Percentiles rank a stretch among this genome's conserved stretches.
phyloP scores from a whole-genome alignment of 768 basidiomycete species.

The Cystobasidium onofrii region DNA sequence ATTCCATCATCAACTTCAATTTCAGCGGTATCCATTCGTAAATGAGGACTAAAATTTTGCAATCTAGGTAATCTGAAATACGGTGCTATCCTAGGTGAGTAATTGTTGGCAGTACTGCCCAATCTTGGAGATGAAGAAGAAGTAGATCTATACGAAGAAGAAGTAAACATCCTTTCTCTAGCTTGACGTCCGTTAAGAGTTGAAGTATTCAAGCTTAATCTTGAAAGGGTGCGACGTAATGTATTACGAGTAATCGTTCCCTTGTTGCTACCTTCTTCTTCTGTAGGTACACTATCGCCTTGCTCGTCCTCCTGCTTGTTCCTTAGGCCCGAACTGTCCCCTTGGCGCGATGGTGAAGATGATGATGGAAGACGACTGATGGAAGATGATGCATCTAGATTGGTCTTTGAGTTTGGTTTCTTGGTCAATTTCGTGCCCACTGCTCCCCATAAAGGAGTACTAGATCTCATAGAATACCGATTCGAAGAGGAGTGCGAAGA shows the following conservation, averaged over 20 bases:
- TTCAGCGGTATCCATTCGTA: neutral
- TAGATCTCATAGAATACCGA: neutral
- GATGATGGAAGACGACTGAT: neutral
- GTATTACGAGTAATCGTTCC: neutral
- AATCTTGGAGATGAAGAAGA: neutral
- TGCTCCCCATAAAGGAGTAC: neutral
- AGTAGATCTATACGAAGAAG: neutral
- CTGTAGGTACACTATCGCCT: too few relatives aligned
- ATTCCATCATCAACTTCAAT: neutral
- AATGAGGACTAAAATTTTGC: neutral
- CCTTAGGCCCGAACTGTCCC: too few relatives aligned
- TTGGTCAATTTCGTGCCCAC: neutral
- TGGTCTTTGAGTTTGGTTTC: neutral
- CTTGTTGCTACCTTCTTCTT: neutral
- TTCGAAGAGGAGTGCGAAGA: too few relatives aligned
- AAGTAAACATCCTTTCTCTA: neutral
- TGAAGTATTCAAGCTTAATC: neutral
- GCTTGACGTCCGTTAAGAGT: neutral
- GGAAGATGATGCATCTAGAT: neutral
- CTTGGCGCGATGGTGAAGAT: neutral
- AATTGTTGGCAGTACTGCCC: neutral
- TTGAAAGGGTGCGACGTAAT: neutral
- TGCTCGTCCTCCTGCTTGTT: too few relatives aligned
- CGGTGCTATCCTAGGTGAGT: neutral
- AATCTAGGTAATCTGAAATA: neutral